Evolutionary conservation across 2,329 filamentous ascomycete species (phyloP).

Genomic region (Pseudocercospora fijiensis): DNA sequence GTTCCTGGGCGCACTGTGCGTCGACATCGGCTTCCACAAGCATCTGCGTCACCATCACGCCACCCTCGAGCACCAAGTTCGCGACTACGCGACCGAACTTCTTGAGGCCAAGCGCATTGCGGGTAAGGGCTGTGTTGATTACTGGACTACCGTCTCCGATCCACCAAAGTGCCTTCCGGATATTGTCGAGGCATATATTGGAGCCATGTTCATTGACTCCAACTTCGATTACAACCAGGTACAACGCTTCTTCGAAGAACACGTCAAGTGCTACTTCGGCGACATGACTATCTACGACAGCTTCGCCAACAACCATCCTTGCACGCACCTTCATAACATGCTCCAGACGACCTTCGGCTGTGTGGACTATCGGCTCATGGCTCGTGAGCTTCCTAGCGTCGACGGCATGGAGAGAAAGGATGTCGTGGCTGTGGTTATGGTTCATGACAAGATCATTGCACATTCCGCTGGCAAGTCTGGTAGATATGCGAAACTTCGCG

Average conservation of each 20-base stretch:
- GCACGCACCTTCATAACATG: constrained; percentile 65
- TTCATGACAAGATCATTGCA: constrained; percentile 71
- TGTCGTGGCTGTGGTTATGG: constrained; percentile 70
- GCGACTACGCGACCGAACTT: constrained; percentile 58
- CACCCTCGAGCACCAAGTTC: constrained; percentile 53
- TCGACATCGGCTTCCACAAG: constrained; percentile 72
- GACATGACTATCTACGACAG: constrained; percentile 86
- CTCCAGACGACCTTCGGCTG: constrained; percentile 68
- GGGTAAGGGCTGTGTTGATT: constrained; percentile 57
- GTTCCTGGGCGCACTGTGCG: constrained; percentile 80
- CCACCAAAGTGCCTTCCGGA: constrained; percentile 81
- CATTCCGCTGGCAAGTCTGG: constrained; percentile 59
- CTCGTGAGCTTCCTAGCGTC: constrained; percentile 52
- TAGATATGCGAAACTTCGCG: constrained; percentile 70
- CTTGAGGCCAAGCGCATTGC: constrained; percentile 52
- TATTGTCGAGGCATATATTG: constrained; percentile 83
- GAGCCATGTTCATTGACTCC: constrained; percentile 88
- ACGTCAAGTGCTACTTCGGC: constrained; percentile 74
- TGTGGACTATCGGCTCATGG: constrained; percentile 56
- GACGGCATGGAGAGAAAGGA: constrained; percentile 44
- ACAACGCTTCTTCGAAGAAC: constrained; percentile 70
- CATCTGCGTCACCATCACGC: constrained; percentile 61
- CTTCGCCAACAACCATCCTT: constrained; percentile 80
- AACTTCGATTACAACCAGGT: constrained; percentile 73
- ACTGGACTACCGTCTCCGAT: constrained; percentile 64